These are phyloP conservation scores for Vitis hybrid DNA, from an alignment of 177 flowering plant genomes.

Conservation along the genomic window DNA sequence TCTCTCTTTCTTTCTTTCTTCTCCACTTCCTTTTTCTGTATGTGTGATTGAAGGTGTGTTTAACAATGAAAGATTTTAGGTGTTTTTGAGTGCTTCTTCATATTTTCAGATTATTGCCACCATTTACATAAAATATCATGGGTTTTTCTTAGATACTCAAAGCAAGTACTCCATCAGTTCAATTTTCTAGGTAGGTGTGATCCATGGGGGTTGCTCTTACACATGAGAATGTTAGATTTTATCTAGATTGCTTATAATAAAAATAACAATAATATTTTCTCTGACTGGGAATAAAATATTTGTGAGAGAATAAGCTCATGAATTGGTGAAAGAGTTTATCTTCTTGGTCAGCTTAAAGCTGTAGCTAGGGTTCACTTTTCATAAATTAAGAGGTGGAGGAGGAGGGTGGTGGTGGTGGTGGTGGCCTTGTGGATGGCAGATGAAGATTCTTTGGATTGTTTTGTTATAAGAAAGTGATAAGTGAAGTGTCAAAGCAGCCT, in stretches of 20 bases:
- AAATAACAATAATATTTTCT: background rate
- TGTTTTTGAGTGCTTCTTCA: background rate
- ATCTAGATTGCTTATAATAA: background rate
- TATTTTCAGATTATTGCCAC: background rate
- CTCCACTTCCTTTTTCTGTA: background rate
- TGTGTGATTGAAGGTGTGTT: slow-evolving; percentile 21
- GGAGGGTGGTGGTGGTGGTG: slow-evolving; percentile 3
- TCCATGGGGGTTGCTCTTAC: background rate
- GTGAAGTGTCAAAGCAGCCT: slow-evolving; percentile 18
- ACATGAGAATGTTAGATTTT: background rate
- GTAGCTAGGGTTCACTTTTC: slow-evolving; percentile 1
- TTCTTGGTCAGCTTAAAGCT: slow-evolving; percentile 3
- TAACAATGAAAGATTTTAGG: slow-evolving; percentile 1
- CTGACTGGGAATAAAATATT: background rate
- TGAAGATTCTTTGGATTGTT: slow-evolving; percentile 12
- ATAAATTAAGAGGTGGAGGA: background rate
- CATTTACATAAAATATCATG: background rate
- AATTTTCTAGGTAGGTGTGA: background rate
- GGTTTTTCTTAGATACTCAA: background rate
- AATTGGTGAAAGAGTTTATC: background rate
- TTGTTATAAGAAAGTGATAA: slow-evolving; percentile 21
- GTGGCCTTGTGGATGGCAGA: slow-evolving; percentile 7
- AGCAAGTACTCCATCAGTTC: too few relatives aligned
- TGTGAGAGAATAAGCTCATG: background rate
- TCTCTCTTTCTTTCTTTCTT: background rate